Evolutionary conservation across 352 stramenopile genomes (phyloP), one percentile per base, ranked within the genome.

Genomic region (Globisporangium mamillatum): DNA sequence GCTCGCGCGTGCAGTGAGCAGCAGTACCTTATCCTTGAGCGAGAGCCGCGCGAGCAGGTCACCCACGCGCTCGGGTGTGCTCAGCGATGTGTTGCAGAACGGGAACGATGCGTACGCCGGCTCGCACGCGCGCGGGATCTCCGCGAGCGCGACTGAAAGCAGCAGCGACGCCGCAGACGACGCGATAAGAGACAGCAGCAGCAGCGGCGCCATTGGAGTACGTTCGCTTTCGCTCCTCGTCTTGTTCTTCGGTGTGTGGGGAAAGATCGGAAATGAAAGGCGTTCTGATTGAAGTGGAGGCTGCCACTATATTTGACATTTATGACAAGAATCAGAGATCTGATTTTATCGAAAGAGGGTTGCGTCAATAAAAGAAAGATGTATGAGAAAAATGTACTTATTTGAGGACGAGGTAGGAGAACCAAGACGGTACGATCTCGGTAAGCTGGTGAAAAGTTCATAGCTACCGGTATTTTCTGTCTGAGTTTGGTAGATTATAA

Each of bases 51-150:
- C 10, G 22, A 98, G 79, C 34, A 98, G 78, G 55, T 93, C 86
- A 8, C 91, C 67, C 6, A 97, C 77, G n/a, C 93, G 85, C 32
- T 71, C 78, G 1, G 70, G 36, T n/a, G 79, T 80, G 4, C 74
- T 66, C 38, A 97, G 69, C 14, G 76, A 88, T 36, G 76, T 32
- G 70, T 97, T 86, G 74, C 92, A 98, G 74, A 96, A 97, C 18
- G 81, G 66, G 10, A 92, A 74, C 22, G 76, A 46, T n/a, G 65
- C 38, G 62, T 77, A 66, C 27, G 73, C 63, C 0, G 67, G 34
- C 9, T 73, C 70, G 25, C 86, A 94, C 0, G 84, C 86, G 59
- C 85, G 83, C 24, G 82, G 82, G 64, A 93, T 91, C 41, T 69
- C 66, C 1, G 71, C 46, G 1, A 3, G 29, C 7, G 44, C 5